A percentile compares a stretch with the other conserved stretches of the same genome.
phyloP scores from a whole-genome alignment of 768 basidiomycete species.

The Psilocybe sp. region DNA sequence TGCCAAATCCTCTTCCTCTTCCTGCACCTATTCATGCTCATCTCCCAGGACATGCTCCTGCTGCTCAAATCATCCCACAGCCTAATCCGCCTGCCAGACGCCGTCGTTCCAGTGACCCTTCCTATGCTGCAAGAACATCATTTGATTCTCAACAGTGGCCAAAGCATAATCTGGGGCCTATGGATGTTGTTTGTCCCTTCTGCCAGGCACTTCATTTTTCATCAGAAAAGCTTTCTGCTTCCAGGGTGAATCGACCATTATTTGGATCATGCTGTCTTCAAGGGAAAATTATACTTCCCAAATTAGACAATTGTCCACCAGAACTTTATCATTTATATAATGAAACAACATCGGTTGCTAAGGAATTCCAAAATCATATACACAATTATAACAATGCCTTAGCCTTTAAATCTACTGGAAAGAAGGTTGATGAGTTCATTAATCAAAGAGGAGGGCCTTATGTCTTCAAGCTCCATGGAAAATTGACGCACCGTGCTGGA shows the following conservation, averaged over 20 bases:
- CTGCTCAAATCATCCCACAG: too few species aligned
- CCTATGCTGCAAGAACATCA: conserved; percentile 4
- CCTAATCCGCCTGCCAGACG: too few species aligned
- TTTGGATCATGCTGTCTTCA: conserved; percentile 33
- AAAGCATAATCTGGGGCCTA: conserved; percentile 22
- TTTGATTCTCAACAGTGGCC: conserved; percentile 7
- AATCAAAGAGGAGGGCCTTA: too few species aligned
- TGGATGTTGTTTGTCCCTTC: conserved; percentile 8
- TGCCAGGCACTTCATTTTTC: conserved; percentile 20
- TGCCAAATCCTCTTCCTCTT: not conserved
- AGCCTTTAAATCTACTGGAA: too few species aligned
- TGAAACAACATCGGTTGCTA: conserved; percentile 3
- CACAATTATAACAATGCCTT: too few species aligned
- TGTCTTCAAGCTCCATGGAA: too few species aligned
- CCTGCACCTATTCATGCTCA: not conserved
- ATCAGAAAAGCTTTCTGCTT: conserved; percentile 16
- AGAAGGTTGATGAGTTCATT: too few species aligned
- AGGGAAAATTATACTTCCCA: conserved; percentile 25
- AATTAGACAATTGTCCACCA: conserved; percentile 14
- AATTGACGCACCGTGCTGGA: too few species aligned
- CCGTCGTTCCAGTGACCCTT: too few species aligned
- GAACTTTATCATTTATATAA: conserved; percentile 16
- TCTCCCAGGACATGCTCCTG: too few species aligned
- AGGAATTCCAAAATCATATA: conserved; percentile 18
- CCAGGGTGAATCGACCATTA: conserved; percentile 7